phyloP scores from a whole-genome alignment of 129 eudicot species.

The Ambrosia artemisiifolia region DNA sequence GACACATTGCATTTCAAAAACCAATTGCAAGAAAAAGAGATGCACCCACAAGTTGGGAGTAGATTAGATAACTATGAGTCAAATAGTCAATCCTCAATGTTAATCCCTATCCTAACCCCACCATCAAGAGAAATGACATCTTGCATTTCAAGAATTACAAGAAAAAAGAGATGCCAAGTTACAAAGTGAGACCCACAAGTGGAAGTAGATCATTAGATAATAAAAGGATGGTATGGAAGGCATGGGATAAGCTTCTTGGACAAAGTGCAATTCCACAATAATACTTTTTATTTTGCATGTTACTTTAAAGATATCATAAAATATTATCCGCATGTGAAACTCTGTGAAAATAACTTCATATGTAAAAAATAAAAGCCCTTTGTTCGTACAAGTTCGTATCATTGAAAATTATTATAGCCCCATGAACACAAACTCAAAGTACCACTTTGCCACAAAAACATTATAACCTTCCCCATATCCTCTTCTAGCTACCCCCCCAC shows the following conservation, averaged over 20 bases:
- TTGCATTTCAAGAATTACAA: slow-evolving; percentile 20
- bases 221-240: slow-evolving; percentile 34
- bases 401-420: background rate
- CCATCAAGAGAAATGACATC: background rate
- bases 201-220: slow-evolving; percentile 33
- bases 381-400: slow-evolving; percentile 41
- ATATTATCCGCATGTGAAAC: slow-evolving; percentile 30
- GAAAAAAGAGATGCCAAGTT: slow-evolving; percentile 28
- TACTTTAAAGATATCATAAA: slow-evolving; percentile 41
- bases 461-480: slow-evolving; percentile 22
- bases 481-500: slow-evolving; percentile 28
- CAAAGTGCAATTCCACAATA: slow-evolving; percentile 38
- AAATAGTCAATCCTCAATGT: background rate
- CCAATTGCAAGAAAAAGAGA: slow-evolving; percentile 14
- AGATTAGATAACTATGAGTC: slow-evolving; percentile 25
- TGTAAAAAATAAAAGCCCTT: slow-evolving; percentile 9
- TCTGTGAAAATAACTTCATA: slow-evolving; percentile 6
- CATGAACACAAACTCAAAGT: slow-evolving; percentile 26
- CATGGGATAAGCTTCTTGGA: slow-evolving; percentile 50
- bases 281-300: slow-evolving; percentile 42
- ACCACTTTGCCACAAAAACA: slow-evolving; percentile 27
- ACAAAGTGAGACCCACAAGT: slow-evolving; percentile 45
- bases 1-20: slow-evolving; percentile 12
- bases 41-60: slow-evolving; percentile 43
- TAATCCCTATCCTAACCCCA: background rate